phyloP scores from a whole-genome alignment of 306 rosid species.

The Oxytropis ochrocephala region DNA sequence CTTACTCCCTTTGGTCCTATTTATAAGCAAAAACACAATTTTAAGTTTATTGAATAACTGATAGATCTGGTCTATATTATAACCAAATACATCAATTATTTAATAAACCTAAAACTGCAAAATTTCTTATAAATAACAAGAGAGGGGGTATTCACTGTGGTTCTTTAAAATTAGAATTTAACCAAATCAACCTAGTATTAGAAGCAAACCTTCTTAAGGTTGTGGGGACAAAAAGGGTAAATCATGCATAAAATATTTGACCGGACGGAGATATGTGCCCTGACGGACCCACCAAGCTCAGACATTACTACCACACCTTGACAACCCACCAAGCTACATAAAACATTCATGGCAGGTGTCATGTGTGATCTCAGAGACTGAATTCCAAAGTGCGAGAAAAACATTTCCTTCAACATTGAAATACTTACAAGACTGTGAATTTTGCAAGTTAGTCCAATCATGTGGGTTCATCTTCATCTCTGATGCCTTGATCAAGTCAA shows the following conservation, averaged over 20 bases:
- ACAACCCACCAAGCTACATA: conserved; percentile 28
- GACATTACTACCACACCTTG: conserved; percentile 12
- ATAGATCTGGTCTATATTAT: too few species aligned
- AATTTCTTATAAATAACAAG: too few species aligned
- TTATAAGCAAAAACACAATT: too few species aligned
- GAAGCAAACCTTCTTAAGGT: conserved; percentile 1
- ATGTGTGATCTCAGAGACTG: conserved; percentile 18
- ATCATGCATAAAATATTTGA: neutral
- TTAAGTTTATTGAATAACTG: too few species aligned
- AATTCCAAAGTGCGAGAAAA: neutral
- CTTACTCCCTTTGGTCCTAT: too few species aligned
- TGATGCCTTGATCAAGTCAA: conserved; percentile 70
- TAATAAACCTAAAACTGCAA: too few species aligned
- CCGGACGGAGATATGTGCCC: conserved; percentile 4
- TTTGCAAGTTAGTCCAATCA: conserved; percentile 80
- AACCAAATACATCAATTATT: too few species aligned
- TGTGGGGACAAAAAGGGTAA: neutral
- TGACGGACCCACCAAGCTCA: conserved; percentile 18
- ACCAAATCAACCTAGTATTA: neutral
- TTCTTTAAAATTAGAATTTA: conserved; percentile 3
- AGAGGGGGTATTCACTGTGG: neutral
- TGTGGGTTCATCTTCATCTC: conserved; percentile 44
- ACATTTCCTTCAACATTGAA: neutral
- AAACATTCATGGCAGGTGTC: conserved; percentile 24
- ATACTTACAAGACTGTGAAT: conserved; percentile 47